Evolutionary conservation across 106 monocot species (phyloP).

Genomic region (Dendrobium officinale): DNA sequence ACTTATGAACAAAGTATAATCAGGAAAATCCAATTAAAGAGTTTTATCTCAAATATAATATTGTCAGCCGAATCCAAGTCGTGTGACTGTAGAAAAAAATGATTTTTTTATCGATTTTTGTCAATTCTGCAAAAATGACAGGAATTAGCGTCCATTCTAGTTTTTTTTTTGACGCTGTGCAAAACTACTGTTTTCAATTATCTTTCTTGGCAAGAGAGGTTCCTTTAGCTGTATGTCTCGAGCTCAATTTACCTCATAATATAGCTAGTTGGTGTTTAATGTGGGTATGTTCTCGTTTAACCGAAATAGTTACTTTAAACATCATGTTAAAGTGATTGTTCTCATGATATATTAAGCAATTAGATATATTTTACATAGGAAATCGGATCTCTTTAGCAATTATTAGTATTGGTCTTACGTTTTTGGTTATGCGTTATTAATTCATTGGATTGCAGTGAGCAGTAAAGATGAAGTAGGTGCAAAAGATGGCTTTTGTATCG

Average conservation of each 20-base stretch:
- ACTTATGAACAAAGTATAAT: too few species aligned
- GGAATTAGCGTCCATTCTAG: too few species aligned
- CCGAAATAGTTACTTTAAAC: background rate
- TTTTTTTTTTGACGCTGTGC: background rate
- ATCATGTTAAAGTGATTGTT: background rate
- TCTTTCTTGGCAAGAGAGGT: background rate
- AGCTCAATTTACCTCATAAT: background rate
- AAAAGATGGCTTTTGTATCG: slow-evolving; percentile 22
- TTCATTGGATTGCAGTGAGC: slow-evolving; percentile 32
- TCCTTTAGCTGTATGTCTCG: background rate
- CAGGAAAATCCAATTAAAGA: too few species aligned
- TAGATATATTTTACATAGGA: background rate
- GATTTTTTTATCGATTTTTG: too few species aligned
- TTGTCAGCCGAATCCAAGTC: too few species aligned
- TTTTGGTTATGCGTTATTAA: slow-evolving; percentile 6
- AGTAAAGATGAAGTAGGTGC: slow-evolving; percentile 57
- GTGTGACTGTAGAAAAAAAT: too few species aligned
- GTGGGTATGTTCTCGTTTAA: background rate
- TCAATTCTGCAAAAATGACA: too few species aligned
- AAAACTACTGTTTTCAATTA: background rate
- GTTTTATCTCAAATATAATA: too few species aligned
- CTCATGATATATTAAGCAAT: background rate
- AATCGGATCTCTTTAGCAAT: background rate
- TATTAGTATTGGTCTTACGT: background rate
- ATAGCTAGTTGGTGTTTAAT: background rate